Evolutionary conservation across 164 flowering plant species (phyloP), one percentile per base, ranked within the genome.

Genomic region (Stephania cephalantha): DNA sequence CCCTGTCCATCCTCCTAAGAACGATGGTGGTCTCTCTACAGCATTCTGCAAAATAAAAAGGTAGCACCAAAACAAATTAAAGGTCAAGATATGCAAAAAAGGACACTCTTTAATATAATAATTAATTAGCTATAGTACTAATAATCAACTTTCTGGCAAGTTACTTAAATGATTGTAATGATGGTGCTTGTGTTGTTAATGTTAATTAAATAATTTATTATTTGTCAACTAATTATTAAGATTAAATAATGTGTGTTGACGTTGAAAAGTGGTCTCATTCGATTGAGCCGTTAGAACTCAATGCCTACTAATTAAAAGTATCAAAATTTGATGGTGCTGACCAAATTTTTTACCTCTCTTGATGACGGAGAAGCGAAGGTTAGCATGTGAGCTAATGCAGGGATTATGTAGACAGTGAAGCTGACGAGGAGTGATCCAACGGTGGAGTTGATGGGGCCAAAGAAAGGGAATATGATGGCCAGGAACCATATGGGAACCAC

Each of bases 1-100:
- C 0, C 94, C 94, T 4, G 84, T 83, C 94, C 94, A 90, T 0
- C 94, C 90, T 80, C 94, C 94, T 9, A 90, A 13, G n/a, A 79
- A 76, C 67, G 83, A 76, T 76, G 94, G 94, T 76, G 94, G 88
- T 64, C 90, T 83, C 84, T 90, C 94, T 17, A 90, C 90, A 12
- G 91, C 94, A 82, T 87, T 88, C 94, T 90, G 90, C 61, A 9
- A 52, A 17, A 18, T 9, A 30, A 48, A 50, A 50, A 74, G 22
- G 22, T 35, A 50, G 50, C 8, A 17, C 30, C 5, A 72, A 22
- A 30, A 1, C 29, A n/a, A 12, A 66, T 71, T 30, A 42, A 18
- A 55, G 18, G 17, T 12, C 13, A 11, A 55, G 5, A 55, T 11
- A 55, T 11, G 3, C 13, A 55, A 9, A 4, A 55, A 55, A 4